Evolutionary conservation across 2,329 filamentous ascomycete species (phyloP).

Genomic region (Fusarium udum): DNA sequence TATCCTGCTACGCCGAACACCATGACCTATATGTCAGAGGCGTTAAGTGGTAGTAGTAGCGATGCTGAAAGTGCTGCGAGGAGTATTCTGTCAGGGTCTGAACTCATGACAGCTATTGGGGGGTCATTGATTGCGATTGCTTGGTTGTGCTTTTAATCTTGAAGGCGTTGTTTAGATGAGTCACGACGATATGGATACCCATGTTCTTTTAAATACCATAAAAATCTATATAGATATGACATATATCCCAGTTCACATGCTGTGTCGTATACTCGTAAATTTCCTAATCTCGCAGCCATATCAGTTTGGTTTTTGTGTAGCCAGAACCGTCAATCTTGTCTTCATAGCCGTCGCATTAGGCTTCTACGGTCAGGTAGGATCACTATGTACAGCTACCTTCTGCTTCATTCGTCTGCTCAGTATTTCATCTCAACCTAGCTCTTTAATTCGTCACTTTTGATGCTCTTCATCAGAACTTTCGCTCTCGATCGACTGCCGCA

Average conservation of each 20-base stretch:
- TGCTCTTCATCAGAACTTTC: conserved; percentile 9
- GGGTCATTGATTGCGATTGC: neutral
- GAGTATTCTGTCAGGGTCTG: neutral
- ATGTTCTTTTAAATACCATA: neutral
- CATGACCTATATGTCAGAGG: conserved; percentile 41
- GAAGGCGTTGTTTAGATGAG: neutral
- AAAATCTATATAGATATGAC: neutral
- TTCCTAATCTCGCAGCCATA: no score
- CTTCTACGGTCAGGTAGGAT: accelerated
- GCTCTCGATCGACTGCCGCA: neutral
- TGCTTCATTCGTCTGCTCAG: accelerated
- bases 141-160: conserved; percentile 22
- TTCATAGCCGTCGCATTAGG: neutral
- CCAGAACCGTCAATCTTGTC: no score
- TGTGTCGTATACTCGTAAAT: neutral
- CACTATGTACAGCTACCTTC: neutral
- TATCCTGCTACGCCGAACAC: conserved; percentile 59
- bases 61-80: neutral
- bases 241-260: neutral
- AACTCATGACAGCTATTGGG: neutral
- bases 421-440: accelerated
- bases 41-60: neutral
- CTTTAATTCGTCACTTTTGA: neutral
- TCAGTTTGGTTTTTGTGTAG: neutral
- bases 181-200: conserved; percentile 23